Conservation (phyloP, 176 grass and related monocot genomes). For the Saccharum officinarum region DNA sequence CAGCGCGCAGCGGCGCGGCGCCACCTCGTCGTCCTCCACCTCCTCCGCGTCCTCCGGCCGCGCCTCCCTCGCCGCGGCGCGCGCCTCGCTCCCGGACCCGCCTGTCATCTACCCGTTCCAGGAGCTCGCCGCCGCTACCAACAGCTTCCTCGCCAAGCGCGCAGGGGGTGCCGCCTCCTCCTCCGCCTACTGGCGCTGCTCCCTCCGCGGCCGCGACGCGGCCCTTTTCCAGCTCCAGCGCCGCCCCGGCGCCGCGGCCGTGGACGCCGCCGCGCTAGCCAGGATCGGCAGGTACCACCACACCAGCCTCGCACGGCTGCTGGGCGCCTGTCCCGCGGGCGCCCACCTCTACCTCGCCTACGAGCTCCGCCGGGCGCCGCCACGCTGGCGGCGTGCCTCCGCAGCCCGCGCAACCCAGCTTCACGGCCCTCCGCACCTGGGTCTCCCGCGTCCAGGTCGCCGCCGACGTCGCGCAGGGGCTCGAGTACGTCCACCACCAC, state of each 20-base stretch:
- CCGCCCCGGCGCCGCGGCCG: neutral
- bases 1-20: neutral
- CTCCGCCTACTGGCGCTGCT: slow-evolving; percentile 57
- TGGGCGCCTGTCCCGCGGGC: slow-evolving; percentile 63
- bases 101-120: slow-evolving; percentile 59
- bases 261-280: slow-evolving; percentile 37
- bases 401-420: slow-evolving; percentile 39
- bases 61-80: slow-evolving; percentile 43
- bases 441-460: slow-evolving; percentile 58
- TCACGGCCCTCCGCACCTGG: slow-evolving; percentile 59
- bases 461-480: slow-evolving; percentile 57
- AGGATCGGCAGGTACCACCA: slow-evolving; percentile 50
- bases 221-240: slow-evolving; percentile 56
- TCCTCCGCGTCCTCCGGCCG: slow-evolving; percentile 18
- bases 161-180: neutral
- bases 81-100: slow-evolving; percentile 40
- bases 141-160: slow-evolving; percentile 75
- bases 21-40: slow-evolving; percentile 34
- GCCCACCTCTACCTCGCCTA: slow-evolving; percentile 73
- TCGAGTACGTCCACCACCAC: slow-evolving; percentile 79
- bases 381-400: slow-evolving; percentile 61
- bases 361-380: slow-evolving; percentile 34
- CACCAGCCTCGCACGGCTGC: slow-evolving; percentile 53
- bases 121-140: slow-evolving; percentile 65
- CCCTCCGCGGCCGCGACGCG: slow-evolving; percentile 51